Conservation (phyloP, 306 rosid species). For the Medicago lupulina region DNA sequence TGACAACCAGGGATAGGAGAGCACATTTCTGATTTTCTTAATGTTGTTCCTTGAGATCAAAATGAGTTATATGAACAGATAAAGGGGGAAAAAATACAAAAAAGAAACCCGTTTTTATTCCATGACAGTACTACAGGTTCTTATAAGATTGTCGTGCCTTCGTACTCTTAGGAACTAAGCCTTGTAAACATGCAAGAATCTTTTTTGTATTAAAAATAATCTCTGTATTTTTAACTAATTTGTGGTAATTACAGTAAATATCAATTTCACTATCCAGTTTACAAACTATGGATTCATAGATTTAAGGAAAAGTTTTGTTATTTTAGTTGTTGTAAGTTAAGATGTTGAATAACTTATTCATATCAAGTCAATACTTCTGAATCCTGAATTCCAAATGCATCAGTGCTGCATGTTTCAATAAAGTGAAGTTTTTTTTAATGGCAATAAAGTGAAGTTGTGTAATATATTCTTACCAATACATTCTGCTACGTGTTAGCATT, state of each 20-base stretch:
- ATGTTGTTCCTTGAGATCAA: background rate
- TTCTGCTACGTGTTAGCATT: conserved; percentile 27
- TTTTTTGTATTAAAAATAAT: too few relatives aligned
- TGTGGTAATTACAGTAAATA: background rate
- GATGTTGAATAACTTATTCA: background rate
- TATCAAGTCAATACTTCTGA: too few relatives aligned
- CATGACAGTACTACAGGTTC: conserved; percentile 3
- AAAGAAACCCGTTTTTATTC: background rate
- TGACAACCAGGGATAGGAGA: conserved; percentile 9
- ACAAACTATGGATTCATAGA: conserved; percentile 12
- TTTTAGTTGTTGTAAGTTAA: background rate
- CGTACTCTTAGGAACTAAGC: background rate
- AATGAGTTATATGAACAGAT: background rate
- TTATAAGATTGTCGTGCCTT: conserved; percentile 9
- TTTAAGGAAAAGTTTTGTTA: background rate
- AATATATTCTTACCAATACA: background rate
- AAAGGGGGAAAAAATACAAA: background rate
- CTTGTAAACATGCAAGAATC: background rate
- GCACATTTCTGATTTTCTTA: conserved; percentile 18
- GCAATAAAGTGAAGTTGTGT: conserved; percentile 5
- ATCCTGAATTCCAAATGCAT: conserved; percentile 17
- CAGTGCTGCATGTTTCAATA: conserved; percentile 16
- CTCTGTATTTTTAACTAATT: background rate
- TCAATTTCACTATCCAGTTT: conserved; percentile 1
- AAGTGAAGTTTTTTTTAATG: background rate